A percentile compares a stretch with the other conserved stretches of the same genome.
Evolutionary conservation across 495 filamentous ascomycete species (phyloP).

Genomic region (Trichoderma virens): DNA sequence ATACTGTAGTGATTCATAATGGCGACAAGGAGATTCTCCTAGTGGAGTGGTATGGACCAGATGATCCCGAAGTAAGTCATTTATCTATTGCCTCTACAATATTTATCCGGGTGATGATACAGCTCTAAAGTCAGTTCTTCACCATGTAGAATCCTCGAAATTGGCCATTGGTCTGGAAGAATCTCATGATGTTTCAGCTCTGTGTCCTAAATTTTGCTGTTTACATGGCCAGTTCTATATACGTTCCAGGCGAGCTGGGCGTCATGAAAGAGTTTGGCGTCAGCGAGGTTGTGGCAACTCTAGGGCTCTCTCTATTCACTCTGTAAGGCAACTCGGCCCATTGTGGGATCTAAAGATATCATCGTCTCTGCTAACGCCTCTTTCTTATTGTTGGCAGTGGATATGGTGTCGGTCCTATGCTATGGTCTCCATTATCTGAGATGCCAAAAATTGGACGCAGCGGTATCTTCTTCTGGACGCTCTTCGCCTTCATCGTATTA

Average conservation of each 20-base stretch:
- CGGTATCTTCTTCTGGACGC: slow-evolving; percentile 22
- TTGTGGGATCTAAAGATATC: not conserved
- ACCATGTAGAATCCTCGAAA: slow-evolving; percentile 21
- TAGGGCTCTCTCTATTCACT: slow-evolving; percentile 44
- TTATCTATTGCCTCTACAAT: not conserved
- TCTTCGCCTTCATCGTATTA: slow-evolving; percentile 21
- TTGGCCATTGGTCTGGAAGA: slow-evolving; percentile 17
- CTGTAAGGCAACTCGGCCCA: slow-evolving; percentile 23
- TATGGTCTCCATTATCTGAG: slow-evolving; percentile 26
- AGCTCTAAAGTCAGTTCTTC: not conserved
- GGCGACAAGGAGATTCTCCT: not conserved
- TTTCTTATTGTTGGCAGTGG: slow-evolving; percentile 11
- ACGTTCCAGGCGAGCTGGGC: slow-evolving; percentile 29
- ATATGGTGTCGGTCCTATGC: slow-evolving; percentile 25
- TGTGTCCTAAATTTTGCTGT: slow-evolving; percentile 23
- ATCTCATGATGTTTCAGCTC: slow-evolving; percentile 15
- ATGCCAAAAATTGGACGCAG: slow-evolving; percentile 22
- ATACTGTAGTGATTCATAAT: not conserved
- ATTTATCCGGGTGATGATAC: not conserved
- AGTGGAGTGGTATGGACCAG: slow-evolving; percentile 20
- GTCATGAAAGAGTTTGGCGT: slow-evolving; percentile 35
- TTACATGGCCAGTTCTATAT: slow-evolving; percentile 33
- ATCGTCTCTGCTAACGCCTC: not conserved
- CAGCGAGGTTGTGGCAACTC: slow-evolving; percentile 31
- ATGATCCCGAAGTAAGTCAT: slow-evolving; percentile 19